Evolutionary conservation across 1,284 basidiomycete genomes (phyloP).

Genomic region (Ceratobasidium sp.): DNA sequence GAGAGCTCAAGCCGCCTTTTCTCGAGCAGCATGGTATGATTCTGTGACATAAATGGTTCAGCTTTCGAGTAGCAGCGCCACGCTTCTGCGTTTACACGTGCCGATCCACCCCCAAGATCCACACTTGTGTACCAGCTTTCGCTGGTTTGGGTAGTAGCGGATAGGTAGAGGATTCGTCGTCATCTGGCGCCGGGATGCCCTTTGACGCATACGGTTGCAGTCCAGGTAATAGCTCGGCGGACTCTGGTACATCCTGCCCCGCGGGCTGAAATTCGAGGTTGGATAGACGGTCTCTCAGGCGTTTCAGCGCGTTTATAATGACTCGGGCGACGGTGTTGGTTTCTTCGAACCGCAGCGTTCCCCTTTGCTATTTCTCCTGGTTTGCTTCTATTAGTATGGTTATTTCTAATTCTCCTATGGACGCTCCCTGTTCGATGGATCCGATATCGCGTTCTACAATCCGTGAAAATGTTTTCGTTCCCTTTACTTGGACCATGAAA

Average conservation of each 20-base stretch:
- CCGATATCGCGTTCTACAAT: background rate
- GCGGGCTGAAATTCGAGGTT: background rate
- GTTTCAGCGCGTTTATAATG: background rate
- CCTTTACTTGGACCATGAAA: constrained; percentile 55
- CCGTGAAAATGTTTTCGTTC: background rate
- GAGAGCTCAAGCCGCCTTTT: constrained; percentile 9
- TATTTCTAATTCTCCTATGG: background rate
- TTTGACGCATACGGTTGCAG: constrained; percentile 20
- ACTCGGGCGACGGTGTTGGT: background rate
- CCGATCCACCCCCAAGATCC: background rate
- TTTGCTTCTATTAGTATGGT: background rate
- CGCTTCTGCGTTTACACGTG: background rate
- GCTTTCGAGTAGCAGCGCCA: background rate
- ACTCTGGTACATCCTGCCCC: background rate
- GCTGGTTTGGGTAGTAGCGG: background rate
- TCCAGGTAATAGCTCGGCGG: constrained; percentile 22
- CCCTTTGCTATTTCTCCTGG: background rate
- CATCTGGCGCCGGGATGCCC: background rate
- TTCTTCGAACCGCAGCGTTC: background rate
- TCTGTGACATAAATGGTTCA: background rate
- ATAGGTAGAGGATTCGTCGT: background rate
- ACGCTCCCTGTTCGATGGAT: background rate
- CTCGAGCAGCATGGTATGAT: background rate
- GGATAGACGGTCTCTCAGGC: constrained; percentile 2
- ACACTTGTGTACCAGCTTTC: background rate